Conservation (phyloP, 2,329 filamentous ascomycete species). For the Bisporella sp. region DNA sequence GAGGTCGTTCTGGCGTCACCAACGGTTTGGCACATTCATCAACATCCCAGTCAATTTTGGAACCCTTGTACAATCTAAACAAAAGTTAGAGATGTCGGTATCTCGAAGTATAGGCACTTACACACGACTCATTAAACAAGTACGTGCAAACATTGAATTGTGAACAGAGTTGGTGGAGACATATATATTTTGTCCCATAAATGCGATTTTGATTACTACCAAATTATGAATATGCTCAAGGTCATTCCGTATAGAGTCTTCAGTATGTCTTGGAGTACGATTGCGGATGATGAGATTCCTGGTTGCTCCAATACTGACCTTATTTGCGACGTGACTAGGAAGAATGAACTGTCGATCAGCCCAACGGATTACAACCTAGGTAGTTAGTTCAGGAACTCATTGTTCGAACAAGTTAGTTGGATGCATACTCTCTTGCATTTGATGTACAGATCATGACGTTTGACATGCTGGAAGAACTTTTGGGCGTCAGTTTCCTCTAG, state of each 20-base stretch:
- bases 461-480: constrained; percentile 58
- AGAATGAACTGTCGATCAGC: constrained; percentile 63
- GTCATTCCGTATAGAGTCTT: constrained; percentile 59
- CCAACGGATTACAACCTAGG: constrained; percentile 63
- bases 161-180: constrained; percentile 73
- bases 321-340: constrained; percentile 53
- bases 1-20: constrained; percentile 18
- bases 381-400: not conserved
- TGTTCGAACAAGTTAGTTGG: not conserved
- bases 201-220: constrained; percentile 58
- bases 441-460: constrained; percentile 61
- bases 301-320: constrained; percentile 59
- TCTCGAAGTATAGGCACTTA: constrained; percentile 15
- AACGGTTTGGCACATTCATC: constrained; percentile 59
- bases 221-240: constrained; percentile 80
- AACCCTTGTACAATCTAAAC: constrained; percentile 57
- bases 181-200: constrained; percentile 51
- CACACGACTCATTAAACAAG: constrained; percentile 62
- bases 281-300: constrained; percentile 67
- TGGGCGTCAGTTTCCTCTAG: constrained; percentile 54
- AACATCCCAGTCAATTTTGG: constrained; percentile 60
- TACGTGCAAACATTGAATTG: constrained; percentile 67
- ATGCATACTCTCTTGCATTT: constrained; percentile 55
- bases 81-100: constrained; percentile 20
- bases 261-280: constrained; percentile 51